Percentiles rank a stretch among this genome's conserved stretches.
Evolutionary conservation across 768 basidiomycete species (phyloP).

Genomic region (Lentinus tigrinus): DNA sequence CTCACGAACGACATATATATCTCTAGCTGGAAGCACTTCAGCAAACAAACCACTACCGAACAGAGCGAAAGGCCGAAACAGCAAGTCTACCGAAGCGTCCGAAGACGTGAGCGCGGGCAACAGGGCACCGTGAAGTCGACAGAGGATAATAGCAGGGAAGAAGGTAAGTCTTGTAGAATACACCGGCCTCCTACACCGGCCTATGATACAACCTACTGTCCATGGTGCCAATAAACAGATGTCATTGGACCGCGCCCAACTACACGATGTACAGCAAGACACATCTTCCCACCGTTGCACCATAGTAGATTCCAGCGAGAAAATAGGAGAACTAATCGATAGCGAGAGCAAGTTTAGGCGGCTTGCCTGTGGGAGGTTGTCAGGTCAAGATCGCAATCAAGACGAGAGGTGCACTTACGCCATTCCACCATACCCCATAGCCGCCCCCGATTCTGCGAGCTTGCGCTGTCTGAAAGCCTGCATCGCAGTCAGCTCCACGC

Average conservation of each 20-base stretch:
- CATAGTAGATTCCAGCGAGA: constrained; percentile 10
- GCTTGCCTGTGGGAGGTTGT: constrained; percentile 9
- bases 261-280: constrained; percentile 15
- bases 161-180: constrained; percentile 7
- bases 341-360: constrained; percentile 15
- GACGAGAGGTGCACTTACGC: constrained; percentile 24
- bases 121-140: not conserved
- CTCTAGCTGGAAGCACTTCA: not conserved
- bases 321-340: constrained; percentile 6
- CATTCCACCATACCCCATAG: constrained; percentile 62
- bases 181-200: not conserved
- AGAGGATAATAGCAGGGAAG: not conserved
- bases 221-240: constrained; percentile 9
- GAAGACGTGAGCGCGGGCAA: not conserved
- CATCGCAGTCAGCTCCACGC: constrained; percentile 3
- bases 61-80: not conserved
- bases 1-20: not conserved
- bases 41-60: not conserved
- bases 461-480: constrained; percentile 76
- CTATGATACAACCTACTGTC: constrained; percentile 11
- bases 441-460: constrained; percentile 60
- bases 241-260: constrained; percentile 15
- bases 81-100: too few relatives aligned
- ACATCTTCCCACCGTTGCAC: not conserved
- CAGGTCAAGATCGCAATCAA: not conserved